Conservation (phyloP, 495 filamentous ascomycete species). For the Penicillium canariense region DNA sequence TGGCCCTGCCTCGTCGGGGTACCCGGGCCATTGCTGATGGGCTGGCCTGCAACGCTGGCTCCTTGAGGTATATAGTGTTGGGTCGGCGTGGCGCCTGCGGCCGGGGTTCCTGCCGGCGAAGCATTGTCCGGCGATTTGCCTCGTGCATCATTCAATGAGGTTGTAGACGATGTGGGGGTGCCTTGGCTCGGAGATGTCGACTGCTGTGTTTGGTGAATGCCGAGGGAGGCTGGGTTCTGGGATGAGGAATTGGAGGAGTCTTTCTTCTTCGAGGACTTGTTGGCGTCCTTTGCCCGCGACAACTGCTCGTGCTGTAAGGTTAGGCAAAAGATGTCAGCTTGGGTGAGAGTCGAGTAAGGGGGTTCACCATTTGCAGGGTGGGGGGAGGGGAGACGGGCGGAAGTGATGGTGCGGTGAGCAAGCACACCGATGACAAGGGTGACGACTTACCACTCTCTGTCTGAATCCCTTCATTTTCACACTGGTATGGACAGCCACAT, state of each 20-base stretch:
- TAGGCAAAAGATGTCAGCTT: constrained; percentile 36
- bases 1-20: constrained; percentile 69
- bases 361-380: constrained; percentile 13
- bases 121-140: constrained; percentile 74
- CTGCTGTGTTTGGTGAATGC: constrained; percentile 52
- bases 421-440: constrained; percentile 4
- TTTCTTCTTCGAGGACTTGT: constrained; percentile 94
- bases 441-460: constrained; percentile 87
- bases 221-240: constrained; percentile 43
- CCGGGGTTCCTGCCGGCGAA: constrained; percentile 39
- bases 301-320: constrained; percentile 73
- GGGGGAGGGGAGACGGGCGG: constrained; percentile 13
- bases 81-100: constrained; percentile 28
- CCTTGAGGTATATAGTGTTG: constrained; percentile 35
- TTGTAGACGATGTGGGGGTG: constrained; percentile 82
- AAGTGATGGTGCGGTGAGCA: constrained; percentile 20
- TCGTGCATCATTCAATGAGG: constrained; percentile 78
- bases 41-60: constrained; percentile 35
- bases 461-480: constrained; percentile 94
- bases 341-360: constrained; percentile 9
- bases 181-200: constrained; percentile 61
- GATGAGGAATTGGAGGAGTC: constrained; percentile 76
- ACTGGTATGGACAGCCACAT: constrained; percentile 36
- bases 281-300: constrained; percentile 89
- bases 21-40: constrained; percentile 56